Evolutionary conservation across 257 asterid genomes (phyloP).

Genomic region (Forsythia viridissima): DNA sequence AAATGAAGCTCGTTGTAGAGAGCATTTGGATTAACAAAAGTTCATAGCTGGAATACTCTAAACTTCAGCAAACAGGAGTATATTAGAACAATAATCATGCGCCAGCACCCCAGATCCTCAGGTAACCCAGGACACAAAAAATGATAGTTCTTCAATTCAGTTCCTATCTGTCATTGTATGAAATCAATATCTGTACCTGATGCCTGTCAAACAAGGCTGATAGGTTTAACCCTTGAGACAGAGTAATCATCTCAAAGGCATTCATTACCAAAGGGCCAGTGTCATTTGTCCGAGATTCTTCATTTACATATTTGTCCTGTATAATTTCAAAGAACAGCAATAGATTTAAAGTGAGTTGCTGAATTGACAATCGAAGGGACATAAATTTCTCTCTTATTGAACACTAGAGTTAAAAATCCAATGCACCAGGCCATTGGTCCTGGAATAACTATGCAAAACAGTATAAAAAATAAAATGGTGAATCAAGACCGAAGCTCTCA

Average conservation of each 20-base stretch:
- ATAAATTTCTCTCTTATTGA: too few species aligned
- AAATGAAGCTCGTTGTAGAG: background rate
- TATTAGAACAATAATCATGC: background rate
- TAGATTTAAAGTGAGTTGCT: slow-evolving; percentile 12
- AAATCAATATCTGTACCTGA: slow-evolving; percentile 46
- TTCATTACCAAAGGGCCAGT: slow-evolving; percentile 86
- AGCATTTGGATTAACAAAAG: background rate
- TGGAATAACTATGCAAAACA: slow-evolving; percentile 9
- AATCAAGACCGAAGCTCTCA: slow-evolving; percentile 3
- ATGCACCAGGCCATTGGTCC: background rate
- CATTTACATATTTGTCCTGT: slow-evolving; percentile 85
- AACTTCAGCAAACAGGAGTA: background rate
- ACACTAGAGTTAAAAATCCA: slow-evolving; percentile 9
- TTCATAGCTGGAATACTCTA: background rate
- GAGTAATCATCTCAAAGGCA: slow-evolving; percentile 97
- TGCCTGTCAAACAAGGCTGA: slow-evolving; percentile 94
- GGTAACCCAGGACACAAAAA: background rate
- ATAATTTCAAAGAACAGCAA: slow-evolving; percentile 25
- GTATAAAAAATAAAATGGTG: slow-evolving; percentile 10
- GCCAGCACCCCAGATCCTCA: background rate
- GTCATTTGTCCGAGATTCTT: slow-evolving; percentile 48
- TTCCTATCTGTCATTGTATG: background rate
- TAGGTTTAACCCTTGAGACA: slow-evolving; percentile 93
- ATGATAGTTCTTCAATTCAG: background rate
- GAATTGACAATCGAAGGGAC: background rate